Percentiles rank a stretch among this genome's conserved stretches.
Conservation (phyloP, 2,329 filamentous ascomycete species). For the Stemphylium beticola region DNA sequence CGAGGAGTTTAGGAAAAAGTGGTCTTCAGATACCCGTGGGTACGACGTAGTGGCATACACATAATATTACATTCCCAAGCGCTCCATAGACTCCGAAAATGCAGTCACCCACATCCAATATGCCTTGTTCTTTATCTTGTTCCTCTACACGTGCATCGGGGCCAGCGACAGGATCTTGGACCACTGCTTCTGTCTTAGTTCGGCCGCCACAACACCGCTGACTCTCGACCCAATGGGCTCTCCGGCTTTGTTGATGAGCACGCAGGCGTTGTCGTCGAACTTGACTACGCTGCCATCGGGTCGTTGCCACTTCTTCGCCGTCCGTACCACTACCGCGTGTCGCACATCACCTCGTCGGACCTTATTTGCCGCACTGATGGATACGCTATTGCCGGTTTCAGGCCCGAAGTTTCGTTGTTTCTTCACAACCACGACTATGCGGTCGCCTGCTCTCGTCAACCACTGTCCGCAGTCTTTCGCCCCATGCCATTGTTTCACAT, state of each 20-base stretch:
- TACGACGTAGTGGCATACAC: constrained; percentile 40
- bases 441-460: constrained; percentile 70
- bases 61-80: constrained; percentile 30
- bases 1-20: constrained; percentile 35
- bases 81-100: constrained; percentile 16
- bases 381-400: constrained; percentile 74
- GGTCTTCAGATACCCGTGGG: constrained; percentile 45
- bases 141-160: constrained; percentile 73
- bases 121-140: neutral
- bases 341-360: constrained; percentile 95
- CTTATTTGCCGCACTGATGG: constrained; percentile 80
- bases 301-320: constrained; percentile 83
- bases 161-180: constrained; percentile 97
- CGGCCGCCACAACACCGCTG: constrained; percentile 80
- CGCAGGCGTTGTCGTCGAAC: constrained; percentile 98
- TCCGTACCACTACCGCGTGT: constrained; percentile 94
- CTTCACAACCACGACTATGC: constrained; percentile 96
- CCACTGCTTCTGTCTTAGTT: constrained; percentile 93
- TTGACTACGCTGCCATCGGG: constrained; percentile 87
- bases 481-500: constrained; percentile 41
- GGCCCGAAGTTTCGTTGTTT: constrained; percentile 83
- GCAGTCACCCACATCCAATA: constrained; percentile 2
- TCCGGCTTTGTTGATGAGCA: constrained; percentile 94
- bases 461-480: neutral
- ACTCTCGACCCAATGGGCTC: constrained; percentile 88